Percentiles rank a stretch among this genome's conserved stretches.
These are phyloP conservation scores for Candida ficus DNA, from an alignment of 805 yeast genomes.

Conservation along the genomic window DNA sequence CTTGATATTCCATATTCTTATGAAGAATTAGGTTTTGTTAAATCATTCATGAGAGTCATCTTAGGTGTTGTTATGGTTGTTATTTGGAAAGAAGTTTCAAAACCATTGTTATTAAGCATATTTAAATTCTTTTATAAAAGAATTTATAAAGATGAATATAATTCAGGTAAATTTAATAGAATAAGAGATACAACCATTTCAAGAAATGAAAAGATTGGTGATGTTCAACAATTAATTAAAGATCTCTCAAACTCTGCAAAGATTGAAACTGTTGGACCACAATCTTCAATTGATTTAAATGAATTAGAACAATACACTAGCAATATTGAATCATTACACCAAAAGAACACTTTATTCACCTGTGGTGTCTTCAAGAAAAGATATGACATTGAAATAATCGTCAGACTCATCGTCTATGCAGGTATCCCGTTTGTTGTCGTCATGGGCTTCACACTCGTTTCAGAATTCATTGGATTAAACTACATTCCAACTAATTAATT, in stretches of 20 bases:
- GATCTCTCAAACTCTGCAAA: conserved; percentile 11
- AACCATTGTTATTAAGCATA: conserved; percentile 53
- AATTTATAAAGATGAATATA: conserved; percentile 14
- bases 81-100: conserved; percentile 70
- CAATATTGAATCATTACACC: conserved; percentile 20
- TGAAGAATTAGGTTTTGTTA: conserved; percentile 37
- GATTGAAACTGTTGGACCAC: conserved; percentile 22
- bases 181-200: conserved; percentile 20
- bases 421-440: conserved; percentile 65
- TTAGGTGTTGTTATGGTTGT: conserved; percentile 62
- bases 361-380: conserved; percentile 54
- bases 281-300: conserved; percentile 20
- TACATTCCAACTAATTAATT: conserved; percentile 9
- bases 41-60: conserved; percentile 41
- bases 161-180: conserved; percentile 17
- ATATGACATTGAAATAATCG: conserved; percentile 71
- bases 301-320: conserved; percentile 22
- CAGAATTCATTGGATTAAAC: conserved; percentile 12
- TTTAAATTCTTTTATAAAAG: conserved; percentile 54
- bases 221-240: conserved; percentile 14
- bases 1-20: conserved; percentile 39
- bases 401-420: conserved; percentile 72
- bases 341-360: conserved; percentile 20
- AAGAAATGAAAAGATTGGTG: conserved; percentile 22
- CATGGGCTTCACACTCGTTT: conserved; percentile 26